Base-by-base conservation (phyloP, 2,329 filamentous ascomycete species). In the Stenocarpella maydis region DNA sequence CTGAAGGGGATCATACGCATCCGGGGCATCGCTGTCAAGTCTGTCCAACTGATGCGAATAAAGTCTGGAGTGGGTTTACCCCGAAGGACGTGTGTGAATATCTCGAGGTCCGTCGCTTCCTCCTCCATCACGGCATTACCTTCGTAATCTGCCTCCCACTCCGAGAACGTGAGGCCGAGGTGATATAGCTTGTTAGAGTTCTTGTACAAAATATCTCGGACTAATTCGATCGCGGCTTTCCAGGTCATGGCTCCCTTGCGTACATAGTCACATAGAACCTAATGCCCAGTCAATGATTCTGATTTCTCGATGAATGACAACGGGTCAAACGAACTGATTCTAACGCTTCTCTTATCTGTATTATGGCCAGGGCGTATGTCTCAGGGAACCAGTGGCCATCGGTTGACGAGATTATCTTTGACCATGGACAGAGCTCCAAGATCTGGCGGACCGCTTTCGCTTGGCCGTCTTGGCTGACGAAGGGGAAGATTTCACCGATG, bases 331-430 rank as follows among this genome's bases (percentile, higher is more conserved):
- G 70, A 75, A 93, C 91, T 67, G 85, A 87, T 72, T 92, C 86
- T 43, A 96, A 80, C 2, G 87, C 91, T 72, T 93, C 87, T 63
- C 92, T 85, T 69, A 94, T 90, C 77, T 95, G 93, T 50, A 86
- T 82, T 47, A 91, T 89, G 0, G 92, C 91, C 5, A 95, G 82
- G 74, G 91, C 87, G 74, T 90, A 96, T 0, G 91, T 93, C 78
- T 95, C 93, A 0, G 92, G 91, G 71, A 93, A 92, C 78, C 87
- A 92, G 76, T 95, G 92, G 21, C 92, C 93, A 75, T 95, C 92
- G 0, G 92, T 94, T 71, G 91, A 94, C 88, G 92, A 95, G 0
- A 95, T 66, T 0, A 96, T 84, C 80, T 95, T 95, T 64, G 88
- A 89, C 67, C 87, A 88, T 0, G 93, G 93, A 26, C 90, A 91